These are phyloP conservation scores for Penicillium goetzii DNA, from an alignment of 495 filamentous ascomycete genomes.

Conservation along the genomic window DNA sequence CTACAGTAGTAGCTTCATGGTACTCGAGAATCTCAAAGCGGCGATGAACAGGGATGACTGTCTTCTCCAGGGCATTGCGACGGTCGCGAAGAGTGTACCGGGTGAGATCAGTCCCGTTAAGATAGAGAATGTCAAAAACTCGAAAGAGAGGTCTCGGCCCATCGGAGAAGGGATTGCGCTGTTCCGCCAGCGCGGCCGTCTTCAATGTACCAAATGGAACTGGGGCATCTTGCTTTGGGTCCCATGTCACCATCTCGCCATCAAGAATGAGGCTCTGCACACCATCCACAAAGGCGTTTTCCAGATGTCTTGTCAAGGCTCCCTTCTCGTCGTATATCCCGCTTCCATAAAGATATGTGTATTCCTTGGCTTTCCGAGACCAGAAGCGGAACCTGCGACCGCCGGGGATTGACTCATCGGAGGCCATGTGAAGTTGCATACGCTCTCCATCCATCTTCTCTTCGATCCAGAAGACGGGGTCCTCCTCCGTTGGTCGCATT, in stretches of 20 bases:
- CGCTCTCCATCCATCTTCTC: constrained; percentile 97
- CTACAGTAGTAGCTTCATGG: constrained; percentile 62
- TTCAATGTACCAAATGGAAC: constrained; percentile 93
- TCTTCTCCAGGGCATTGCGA: constrained; percentile 70
- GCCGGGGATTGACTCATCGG: constrained; percentile 67
- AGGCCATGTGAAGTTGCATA: constrained; percentile 93
- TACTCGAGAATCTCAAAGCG: constrained; percentile 85
- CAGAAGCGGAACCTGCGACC: constrained; percentile 84
- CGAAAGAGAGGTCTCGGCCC: constrained; percentile 80
- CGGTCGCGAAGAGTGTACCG: constrained; percentile 83
- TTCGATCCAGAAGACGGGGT: constrained; percentile 90
- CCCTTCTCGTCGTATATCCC: constrained; percentile 73
- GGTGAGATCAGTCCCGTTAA: constrained; percentile 80
- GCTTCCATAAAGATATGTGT: constrained; percentile 90
- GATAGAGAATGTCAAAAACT: constrained; percentile 88
- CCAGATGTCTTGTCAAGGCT: constrained; percentile 79
- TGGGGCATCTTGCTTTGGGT: constrained; percentile 80
- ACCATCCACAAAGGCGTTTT: constrained; percentile 73
- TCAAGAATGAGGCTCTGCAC: constrained; percentile 90
- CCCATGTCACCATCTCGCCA: constrained; percentile 99
- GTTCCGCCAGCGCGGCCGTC: constrained; percentile 81
- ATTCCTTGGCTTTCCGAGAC: constrained; percentile 96
- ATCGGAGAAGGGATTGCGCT: constrained; percentile 73
- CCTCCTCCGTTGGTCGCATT: constrained; percentile 69
- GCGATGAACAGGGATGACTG: constrained; percentile 65